A percentile compares a stretch with the other conserved stretches of the same genome.
phyloP scores from a whole-genome alignment of 2,329 filamentous ascomycete genomes.

The Fusarium continuum region DNA sequence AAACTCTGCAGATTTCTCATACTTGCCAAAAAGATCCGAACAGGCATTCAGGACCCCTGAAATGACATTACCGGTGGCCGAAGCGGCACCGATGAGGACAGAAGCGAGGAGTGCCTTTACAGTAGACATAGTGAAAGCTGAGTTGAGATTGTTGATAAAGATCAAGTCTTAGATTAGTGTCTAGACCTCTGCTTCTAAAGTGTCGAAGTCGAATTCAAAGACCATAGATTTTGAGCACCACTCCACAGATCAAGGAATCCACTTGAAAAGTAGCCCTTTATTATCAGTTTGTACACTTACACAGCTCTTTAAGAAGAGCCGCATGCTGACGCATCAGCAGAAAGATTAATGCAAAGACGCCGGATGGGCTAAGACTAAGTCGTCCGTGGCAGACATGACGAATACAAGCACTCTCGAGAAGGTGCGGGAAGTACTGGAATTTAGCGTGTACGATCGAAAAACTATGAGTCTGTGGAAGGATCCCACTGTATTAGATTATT shows the following conservation, averaged over 20 bases:
- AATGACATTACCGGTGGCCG: not conserved
- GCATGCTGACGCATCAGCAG: not conserved
- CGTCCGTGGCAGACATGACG: too few relatives aligned
- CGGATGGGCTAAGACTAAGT: not conserved
- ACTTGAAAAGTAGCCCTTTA: not conserved
- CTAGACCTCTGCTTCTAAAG: not conserved
- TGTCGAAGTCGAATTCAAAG: not conserved
- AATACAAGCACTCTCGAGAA: not conserved
- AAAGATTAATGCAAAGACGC: not conserved
- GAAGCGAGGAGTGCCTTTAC: not conserved
- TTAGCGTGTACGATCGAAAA: not conserved
- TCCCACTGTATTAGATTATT: not conserved
- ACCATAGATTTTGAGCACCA: not conserved
- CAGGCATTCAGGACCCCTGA: not conserved
- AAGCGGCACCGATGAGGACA: not conserved
- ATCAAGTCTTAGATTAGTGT: not conserved
- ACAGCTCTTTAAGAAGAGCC: not conserved
- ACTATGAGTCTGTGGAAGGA: not conserved
- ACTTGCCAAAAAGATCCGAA: not conserved
- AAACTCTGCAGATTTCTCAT: not conserved
- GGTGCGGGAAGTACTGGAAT: not conserved
- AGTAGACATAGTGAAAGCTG: not conserved
- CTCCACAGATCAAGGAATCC: not conserved
- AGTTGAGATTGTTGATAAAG: not conserved
- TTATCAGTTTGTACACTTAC: too few relatives aligned